phyloP scores from a whole-genome alignment of 1,284 basidiomycete genomes.

The Naganishia liquefaciens region DNA sequence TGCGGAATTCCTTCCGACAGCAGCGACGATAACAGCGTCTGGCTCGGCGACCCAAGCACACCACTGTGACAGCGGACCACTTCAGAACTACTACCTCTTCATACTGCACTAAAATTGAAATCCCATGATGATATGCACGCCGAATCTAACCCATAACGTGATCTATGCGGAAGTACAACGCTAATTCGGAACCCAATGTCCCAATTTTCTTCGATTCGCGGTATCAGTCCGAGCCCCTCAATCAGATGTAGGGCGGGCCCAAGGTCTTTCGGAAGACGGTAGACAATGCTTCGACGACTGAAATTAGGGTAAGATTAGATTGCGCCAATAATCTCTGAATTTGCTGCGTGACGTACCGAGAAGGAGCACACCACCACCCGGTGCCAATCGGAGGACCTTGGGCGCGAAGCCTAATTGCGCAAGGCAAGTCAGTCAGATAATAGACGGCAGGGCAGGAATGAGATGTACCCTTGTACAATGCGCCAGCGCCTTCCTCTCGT shows the following conservation, averaged over 20 bases:
- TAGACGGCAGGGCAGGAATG: too few species aligned
- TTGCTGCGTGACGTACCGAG: conserved; percentile 55
- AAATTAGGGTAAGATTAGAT: not conserved
- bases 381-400: conserved; percentile 71
- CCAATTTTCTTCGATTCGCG: not conserved
- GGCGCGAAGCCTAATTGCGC: conserved; percentile 41
- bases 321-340: not conserved
- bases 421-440: not conserved
- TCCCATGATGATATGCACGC: conserved; percentile 10
- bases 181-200: not conserved
- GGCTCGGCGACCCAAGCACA: too few species aligned
- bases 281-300: conserved; percentile 53
- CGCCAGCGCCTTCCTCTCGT: conserved; percentile 83
- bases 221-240: too few species aligned
- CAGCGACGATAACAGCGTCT: too few species aligned
- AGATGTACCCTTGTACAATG: conserved; percentile 83
- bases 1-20: too few species aligned
- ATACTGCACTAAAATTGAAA: too few species aligned
- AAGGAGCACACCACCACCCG: conserved; percentile 90
- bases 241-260: conserved; percentile 49
- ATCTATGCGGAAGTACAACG: conserved; percentile 17
- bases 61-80: too few species aligned
- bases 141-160: not conserved
- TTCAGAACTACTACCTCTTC: too few species aligned
- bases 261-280: conserved; percentile 45